A percentile compares a stretch with the other conserved stretches of the same genome.
Conservation (phyloP, 2,329 filamentous ascomycete genomes). For the Penicillium sp. region DNA sequence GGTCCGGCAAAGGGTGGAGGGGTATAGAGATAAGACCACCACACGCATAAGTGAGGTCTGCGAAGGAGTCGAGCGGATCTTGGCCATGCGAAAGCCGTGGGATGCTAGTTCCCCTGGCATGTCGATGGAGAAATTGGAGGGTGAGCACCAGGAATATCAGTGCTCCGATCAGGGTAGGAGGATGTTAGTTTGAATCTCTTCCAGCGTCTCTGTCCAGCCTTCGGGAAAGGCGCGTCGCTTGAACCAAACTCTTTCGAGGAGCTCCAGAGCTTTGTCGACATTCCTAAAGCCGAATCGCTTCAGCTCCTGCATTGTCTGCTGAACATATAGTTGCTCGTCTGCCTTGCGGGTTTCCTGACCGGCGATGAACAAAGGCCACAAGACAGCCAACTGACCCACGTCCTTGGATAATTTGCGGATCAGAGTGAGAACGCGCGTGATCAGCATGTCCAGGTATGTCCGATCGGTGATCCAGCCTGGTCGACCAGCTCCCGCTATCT, state of each 20-base stretch:
- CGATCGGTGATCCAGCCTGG: conserved; percentile 32
- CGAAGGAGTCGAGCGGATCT: not conserved
- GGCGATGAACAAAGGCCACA: conserved; percentile 43
- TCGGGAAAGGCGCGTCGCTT: conserved; percentile 39
- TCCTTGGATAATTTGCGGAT: conserved; percentile 38
- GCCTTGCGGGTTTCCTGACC: conserved; percentile 38
- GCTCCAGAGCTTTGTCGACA: conserved; percentile 9
- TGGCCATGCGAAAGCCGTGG: not conserved
- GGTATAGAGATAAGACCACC: not conserved
- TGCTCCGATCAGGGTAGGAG: conserved; percentile 32
- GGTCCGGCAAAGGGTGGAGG: not conserved
- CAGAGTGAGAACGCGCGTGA: conserved; percentile 36
- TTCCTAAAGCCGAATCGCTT: conserved; percentile 34
- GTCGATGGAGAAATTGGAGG: not conserved
- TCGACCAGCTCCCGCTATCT: conserved; percentile 37
- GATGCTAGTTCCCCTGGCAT: not conserved
- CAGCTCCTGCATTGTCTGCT: conserved; percentile 36
- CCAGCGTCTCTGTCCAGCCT: conserved; percentile 38
- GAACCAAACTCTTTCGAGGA: conserved; percentile 35
- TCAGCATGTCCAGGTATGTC: conserved; percentile 34
- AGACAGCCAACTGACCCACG: conserved; percentile 38
- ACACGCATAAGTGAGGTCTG: too few relatives aligned
- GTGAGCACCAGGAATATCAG: not conserved
- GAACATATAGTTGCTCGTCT: conserved; percentile 35
- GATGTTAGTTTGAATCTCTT: conserved; percentile 39